Conservation (phyloP, 306 rosid genomes). For the Malus asiatica region DNA sequence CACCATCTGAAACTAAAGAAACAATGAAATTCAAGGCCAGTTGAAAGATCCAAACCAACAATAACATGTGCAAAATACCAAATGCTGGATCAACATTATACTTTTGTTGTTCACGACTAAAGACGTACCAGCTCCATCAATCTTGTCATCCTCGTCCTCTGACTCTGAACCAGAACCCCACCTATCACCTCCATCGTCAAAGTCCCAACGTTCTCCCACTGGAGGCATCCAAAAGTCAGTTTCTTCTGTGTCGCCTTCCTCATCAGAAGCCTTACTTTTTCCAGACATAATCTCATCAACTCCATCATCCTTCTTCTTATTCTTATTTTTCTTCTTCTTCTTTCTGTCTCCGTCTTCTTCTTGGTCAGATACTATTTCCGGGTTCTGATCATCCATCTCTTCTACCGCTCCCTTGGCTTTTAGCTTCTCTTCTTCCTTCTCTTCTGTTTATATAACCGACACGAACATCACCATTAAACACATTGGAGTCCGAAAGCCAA, state of each 20-base stretch:
- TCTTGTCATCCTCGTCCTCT: constrained; percentile 44
- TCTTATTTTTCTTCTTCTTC: constrained; percentile 16
- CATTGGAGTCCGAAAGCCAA: too few relatives aligned
- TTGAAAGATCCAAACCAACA: neutral
- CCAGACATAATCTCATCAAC: constrained; percentile 47
- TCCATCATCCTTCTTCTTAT: constrained; percentile 4
- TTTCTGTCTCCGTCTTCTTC: constrained; percentile 38
- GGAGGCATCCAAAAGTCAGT: constrained; percentile 85
- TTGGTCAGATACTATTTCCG: constrained; percentile 11
- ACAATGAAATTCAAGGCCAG: neutral
- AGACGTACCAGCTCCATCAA: constrained; percentile 41
- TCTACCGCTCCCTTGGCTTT: constrained; percentile 28
- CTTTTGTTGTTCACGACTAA: neutral
- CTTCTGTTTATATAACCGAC: constrained; percentile 39
- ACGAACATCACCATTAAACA: neutral
- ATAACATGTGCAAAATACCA: neutral
- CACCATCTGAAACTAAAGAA: constrained; percentile 25
- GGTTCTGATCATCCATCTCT: constrained; percentile 31
- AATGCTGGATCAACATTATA: neutral
- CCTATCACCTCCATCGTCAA: constrained; percentile 69
- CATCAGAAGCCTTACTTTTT: constrained; percentile 33
- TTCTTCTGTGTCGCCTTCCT: constrained; percentile 48
- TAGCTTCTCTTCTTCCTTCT: constrained; percentile 48
- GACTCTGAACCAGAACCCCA: constrained; percentile 72
- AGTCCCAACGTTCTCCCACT: constrained; percentile 80